Evolutionary conservation across 768 basidiomycete genomes (phyloP).

Genomic region (Lactarius hengduanensis): DNA sequence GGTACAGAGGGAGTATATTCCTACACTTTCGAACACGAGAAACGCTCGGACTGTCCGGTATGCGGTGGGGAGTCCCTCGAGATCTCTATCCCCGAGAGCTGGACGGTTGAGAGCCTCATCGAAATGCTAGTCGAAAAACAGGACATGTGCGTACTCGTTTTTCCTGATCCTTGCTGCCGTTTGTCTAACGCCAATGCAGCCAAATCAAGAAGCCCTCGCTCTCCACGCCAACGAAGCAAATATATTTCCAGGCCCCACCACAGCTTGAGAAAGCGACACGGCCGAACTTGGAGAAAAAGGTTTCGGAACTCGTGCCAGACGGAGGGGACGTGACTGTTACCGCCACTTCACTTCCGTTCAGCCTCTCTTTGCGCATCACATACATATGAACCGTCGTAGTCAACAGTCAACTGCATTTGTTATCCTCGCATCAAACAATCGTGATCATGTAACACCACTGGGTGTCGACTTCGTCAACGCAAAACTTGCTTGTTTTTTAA

Average conservation of each 20-base stretch:
- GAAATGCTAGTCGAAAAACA: conserved; percentile 85
- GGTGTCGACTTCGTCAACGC: too few relatives aligned
- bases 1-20: conserved; percentile 97
- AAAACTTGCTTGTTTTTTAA: too few relatives aligned
- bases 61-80: conserved; percentile 91
- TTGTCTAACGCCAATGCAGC: conserved; percentile 41
- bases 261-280: conserved; percentile 86
- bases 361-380: conserved; percentile 61
- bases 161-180: background rate
- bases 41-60: conserved; percentile 90
- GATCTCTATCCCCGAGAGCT: conserved; percentile 62
- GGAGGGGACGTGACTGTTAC: conserved; percentile 87
- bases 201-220: conserved; percentile 97
- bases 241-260: conserved; percentile 93
- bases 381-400: conserved; percentile 42
- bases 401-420: background rate
- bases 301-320: conserved; percentile 73
- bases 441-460: background rate
- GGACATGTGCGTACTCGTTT: conserved; percentile 66
- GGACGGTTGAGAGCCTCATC: conserved; percentile 84
- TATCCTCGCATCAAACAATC: background rate
- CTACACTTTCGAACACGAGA: conserved; percentile 95
- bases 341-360: conserved; percentile 86
- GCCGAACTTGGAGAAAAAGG: conserved; percentile 85
- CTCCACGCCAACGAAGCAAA: conserved; percentile 67